Evolutionary conservation across 345 rosid genomes (phyloP).

Genomic region (Boechera stricta): DNA sequence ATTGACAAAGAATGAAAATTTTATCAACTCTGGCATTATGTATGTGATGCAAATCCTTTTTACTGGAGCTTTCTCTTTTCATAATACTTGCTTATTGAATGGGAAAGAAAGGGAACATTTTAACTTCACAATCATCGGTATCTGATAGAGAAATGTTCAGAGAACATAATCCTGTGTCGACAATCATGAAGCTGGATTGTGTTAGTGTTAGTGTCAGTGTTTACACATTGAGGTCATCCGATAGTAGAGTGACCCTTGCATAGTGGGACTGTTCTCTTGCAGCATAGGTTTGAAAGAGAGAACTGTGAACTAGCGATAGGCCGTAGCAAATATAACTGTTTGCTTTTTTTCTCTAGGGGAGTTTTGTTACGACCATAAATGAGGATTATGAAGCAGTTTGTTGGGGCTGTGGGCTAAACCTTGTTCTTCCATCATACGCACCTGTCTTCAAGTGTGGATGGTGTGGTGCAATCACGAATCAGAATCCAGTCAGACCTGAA

Average conservation of each 20-base stretch:
- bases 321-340: neutral
- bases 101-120: constrained; percentile 1
- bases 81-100: neutral
- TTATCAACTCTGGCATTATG: constrained; percentile 4
- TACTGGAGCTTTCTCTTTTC: neutral
- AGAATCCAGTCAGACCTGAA: constrained; percentile 52
- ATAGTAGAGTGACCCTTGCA: neutral
- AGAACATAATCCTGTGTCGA: constrained; percentile 1
- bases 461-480: constrained; percentile 95
- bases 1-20: neutral
- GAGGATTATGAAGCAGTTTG: constrained; percentile 71
- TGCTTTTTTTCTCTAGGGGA: constrained; percentile 47
- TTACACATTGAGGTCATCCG: constrained; percentile 12
- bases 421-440: constrained; percentile 67
- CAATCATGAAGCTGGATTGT: constrained; percentile 21
- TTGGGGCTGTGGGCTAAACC: constrained; percentile 96
- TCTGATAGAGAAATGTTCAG: constrained; percentile 13
- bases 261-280: constrained; percentile 13
- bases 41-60: constrained; percentile 1
- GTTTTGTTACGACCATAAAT: constrained; percentile 51
- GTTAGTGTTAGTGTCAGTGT: constrained; percentile 11
- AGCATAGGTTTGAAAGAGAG: neutral
- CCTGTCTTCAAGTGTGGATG: constrained; percentile 87
- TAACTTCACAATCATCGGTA: neutral
- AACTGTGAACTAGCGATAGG: neutral